These are phyloP conservation scores for Parietichytrium sp. DNA, from an alignment of 108 stramenopile species.

Conservation along the genomic window DNA sequence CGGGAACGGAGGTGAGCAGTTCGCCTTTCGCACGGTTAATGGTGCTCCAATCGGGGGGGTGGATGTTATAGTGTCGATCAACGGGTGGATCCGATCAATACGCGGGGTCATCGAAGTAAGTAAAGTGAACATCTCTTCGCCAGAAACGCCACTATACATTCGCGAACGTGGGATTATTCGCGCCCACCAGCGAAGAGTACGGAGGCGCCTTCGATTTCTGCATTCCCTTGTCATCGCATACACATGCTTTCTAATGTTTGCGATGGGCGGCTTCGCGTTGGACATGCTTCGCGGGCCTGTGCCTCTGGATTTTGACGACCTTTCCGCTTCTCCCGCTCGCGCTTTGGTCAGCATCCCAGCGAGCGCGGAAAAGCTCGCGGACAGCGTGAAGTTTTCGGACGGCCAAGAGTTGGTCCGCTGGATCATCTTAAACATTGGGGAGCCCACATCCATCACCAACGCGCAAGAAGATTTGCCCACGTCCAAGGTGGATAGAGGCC, in stretches of 20 bases:
- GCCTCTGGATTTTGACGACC: background rate
- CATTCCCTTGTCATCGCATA: background rate
- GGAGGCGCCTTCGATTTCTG: background rate
- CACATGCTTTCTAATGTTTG: background rate
- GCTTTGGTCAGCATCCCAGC: background rate
- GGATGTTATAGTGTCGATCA: background rate
- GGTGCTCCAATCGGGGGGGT: background rate
- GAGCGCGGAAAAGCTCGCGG: background rate
- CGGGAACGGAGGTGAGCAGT: conserved; percentile 8
- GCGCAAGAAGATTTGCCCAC: no score
- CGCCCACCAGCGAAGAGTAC: background rate
- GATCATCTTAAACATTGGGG: background rate
- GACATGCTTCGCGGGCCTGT: background rate
- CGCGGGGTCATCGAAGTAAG: background rate
- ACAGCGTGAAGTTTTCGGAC: background rate
- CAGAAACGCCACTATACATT: background rate
- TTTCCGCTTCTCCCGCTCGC: background rate
- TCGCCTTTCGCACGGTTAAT: background rate
- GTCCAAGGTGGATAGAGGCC: no score
- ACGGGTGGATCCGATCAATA: background rate
- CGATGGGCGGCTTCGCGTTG: background rate
- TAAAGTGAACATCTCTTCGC: conserved; percentile 1
- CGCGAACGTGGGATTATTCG: conserved; percentile 3
- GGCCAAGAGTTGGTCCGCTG: background rate
- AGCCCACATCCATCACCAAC: no score